Evolutionary conservation across 805 yeast species (phyloP).

Genomic region (Barnettozyma pratensis): DNA sequence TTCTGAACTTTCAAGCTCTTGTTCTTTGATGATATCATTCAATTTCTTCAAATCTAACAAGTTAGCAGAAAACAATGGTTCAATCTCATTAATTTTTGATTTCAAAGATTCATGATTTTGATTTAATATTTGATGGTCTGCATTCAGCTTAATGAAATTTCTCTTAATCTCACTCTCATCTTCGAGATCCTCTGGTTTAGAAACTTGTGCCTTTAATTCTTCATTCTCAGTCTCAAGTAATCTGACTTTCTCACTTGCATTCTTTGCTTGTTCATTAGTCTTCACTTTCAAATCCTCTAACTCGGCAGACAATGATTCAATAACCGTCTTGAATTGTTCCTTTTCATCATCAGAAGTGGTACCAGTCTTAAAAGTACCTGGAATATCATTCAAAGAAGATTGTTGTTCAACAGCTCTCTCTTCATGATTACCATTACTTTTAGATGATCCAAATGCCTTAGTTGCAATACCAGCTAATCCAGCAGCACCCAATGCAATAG

Average conservation of each 20-base stretch:
- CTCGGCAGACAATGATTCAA: constrained; percentile 30
- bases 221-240: constrained; percentile 38
- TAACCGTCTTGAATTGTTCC: constrained; percentile 24
- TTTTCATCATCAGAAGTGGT: constrained; percentile 3
- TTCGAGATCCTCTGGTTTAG: constrained; percentile 16
- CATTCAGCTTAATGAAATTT: constrained; percentile 38
- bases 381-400: background rate
- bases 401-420: background rate
- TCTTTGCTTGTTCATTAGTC: constrained; percentile 46
- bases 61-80: constrained; percentile 48
- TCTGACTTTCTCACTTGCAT: constrained; percentile 51
- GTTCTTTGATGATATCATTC: constrained; percentile 50
- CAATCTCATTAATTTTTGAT: constrained; percentile 39
- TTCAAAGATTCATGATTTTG: constrained; percentile 40
- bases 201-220: constrained; percentile 17
- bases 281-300: constrained; percentile 34
- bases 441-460: constrained; percentile 1
- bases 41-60: constrained; percentile 46
- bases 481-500: background rate
- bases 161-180: constrained; percentile 32
- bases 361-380: background rate
- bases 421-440: background rate
- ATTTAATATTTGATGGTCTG: constrained; percentile 39
- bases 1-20: constrained; percentile 39
- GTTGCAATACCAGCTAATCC: constrained; percentile 7